These are phyloP conservation scores for Pneumocystis canis DNA, from an alignment of 1,139 yeast genomes.

Conservation along the genomic window DNA sequence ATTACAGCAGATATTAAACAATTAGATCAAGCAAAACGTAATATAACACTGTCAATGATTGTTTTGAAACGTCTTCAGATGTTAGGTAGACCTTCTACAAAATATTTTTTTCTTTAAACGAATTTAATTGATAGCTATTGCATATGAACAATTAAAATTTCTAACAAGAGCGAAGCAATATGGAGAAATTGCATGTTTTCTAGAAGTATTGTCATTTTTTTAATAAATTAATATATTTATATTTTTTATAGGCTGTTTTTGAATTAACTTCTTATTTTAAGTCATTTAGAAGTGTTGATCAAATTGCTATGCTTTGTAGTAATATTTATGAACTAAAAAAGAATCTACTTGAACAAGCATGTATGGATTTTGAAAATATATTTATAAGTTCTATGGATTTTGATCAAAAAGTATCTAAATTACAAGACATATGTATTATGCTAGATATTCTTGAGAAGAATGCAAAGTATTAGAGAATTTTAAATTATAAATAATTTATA, in stretches of 20 bases:
- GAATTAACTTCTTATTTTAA: conserved; percentile 66
- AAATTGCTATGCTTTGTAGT: conserved; percentile 55
- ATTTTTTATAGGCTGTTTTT: conserved; percentile 55
- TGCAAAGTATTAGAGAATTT: conserved; percentile 20
- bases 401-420: conserved; percentile 18
- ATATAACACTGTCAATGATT: conserved; percentile 71
- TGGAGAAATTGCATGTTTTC: conserved; percentile 27
- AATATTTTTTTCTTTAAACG: not conserved
- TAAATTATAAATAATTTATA: not conserved
- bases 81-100: conserved; percentile 26
- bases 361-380: conserved; percentile 52
- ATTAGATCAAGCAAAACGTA: conserved; percentile 68
- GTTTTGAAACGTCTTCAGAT: conserved; percentile 75
- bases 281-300: conserved; percentile 70
- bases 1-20: conserved; percentile 68
- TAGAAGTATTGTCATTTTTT: not conserved
- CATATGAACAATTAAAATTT: conserved; percentile 49
- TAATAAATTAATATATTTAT: conserved; percentile 28
- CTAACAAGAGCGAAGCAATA: conserved; percentile 40
- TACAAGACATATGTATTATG: conserved; percentile 54
- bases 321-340: conserved; percentile 50
- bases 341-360: conserved; percentile 55
- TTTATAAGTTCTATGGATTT: conserved; percentile 21
- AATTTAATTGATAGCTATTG: conserved; percentile 32
- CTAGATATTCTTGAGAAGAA: conserved; percentile 52